These are phyloP conservation scores for Talaromyces islandicus DNA, from an alignment of 2,329 filamentous ascomycete genomes.

Conservation along the genomic window DNA sequence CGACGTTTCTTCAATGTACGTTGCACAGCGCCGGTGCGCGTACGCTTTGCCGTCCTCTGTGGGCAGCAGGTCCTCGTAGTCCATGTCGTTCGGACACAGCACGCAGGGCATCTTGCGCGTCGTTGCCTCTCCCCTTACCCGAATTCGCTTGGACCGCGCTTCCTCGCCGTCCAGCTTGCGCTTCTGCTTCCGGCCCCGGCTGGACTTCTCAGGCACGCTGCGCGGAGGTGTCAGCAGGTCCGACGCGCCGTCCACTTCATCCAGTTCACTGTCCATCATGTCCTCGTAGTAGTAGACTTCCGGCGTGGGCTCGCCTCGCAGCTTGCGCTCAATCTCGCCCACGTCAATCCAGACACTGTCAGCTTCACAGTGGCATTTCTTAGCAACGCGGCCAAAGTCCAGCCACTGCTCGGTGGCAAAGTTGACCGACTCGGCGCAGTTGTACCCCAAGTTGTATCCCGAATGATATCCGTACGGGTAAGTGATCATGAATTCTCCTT, in stretches of 20 bases:
- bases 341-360: conserved; percentile 99
- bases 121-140: conserved; percentile 61
- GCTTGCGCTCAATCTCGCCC: conserved; percentile 87
- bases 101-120: conserved; percentile 75
- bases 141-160: conserved; percentile 70
- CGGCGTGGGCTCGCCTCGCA: conserved; percentile 70
- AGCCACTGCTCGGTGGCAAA: conserved; percentile 95
- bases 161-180: conserved; percentile 43
- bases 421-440: conserved; percentile 97
- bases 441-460: conserved; percentile 95
- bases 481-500: conserved; percentile 96
- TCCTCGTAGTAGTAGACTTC: conserved; percentile 40
- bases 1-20: conserved; percentile 88
- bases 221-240: conserved; percentile 74
- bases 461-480: conserved; percentile 99
- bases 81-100: conserved; percentile 85
- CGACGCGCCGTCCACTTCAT: conserved; percentile 56
- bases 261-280: conserved; percentile 56
- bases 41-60: conserved; percentile 77
- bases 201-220: conserved; percentile 57
- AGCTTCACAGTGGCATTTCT: conserved; percentile 93
- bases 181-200: conserved; percentile 64
- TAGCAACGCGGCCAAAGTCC: conserved; percentile 88
- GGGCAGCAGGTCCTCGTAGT: conserved; percentile 71
- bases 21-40: conserved; percentile 81